phyloP scores from a whole-genome alignment of 441 rosid species.

The Croton laevigatus region DNA sequence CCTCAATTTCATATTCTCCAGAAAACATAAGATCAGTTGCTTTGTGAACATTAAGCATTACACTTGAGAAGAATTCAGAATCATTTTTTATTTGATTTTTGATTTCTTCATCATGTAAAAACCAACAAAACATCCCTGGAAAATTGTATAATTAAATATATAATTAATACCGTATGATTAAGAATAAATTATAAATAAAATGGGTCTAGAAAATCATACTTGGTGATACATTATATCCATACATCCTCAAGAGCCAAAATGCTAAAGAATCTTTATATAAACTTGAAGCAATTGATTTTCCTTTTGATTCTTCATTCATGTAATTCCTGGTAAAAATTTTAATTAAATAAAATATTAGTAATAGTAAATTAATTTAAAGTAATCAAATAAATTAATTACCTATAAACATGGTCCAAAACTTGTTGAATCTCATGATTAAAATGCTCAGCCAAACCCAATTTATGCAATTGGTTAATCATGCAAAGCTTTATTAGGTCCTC shows the following conservation, averaged over 20 bases:
- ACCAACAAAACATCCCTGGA: conserved; percentile 61
- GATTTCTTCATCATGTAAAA: conserved; percentile 34
- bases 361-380: background rate
- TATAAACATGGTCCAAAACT: conserved; percentile 35
- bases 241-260: conserved; percentile 49
- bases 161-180: background rate
- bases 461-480: conserved; percentile 44
- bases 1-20: conserved; percentile 42
- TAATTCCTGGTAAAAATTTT: conserved; percentile 31
- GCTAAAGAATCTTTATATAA: conserved; percentile 51
- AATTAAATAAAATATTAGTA: background rate
- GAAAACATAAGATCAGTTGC: conserved; percentile 56
- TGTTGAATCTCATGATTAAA: conserved; percentile 40
- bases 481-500: conserved; percentile 51
- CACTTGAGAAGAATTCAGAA: conserved; percentile 28
- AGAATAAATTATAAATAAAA: background rate
- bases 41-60: conserved; percentile 44
- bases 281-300: conserved; percentile 14
- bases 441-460: conserved; percentile 48
- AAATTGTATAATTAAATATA: background rate
- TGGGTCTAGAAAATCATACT: conserved; percentile 28
- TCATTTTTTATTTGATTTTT: conserved; percentile 30
- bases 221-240: conserved; percentile 47
- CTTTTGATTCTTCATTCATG: conserved; percentile 16
- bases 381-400: conserved; percentile 26